Conservation (phyloP, 495 filamentous ascomycete species). For the Penicillium pulvis region DNA sequence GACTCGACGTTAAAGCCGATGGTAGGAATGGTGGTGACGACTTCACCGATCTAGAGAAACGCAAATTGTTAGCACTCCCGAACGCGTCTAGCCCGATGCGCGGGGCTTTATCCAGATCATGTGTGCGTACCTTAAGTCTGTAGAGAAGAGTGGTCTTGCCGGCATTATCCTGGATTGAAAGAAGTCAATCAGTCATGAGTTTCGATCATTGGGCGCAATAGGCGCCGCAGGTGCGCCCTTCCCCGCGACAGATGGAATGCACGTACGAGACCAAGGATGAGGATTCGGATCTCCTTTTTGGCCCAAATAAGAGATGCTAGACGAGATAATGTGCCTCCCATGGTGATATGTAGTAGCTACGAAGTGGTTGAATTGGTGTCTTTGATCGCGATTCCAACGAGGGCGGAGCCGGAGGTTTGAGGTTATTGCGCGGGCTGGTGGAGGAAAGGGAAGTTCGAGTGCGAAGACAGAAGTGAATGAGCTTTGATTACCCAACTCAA, state of each 20-base stretch:
- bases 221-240: background rate
- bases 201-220: conserved; percentile 3
- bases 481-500: conserved; percentile 16
- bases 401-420: conserved; percentile 3
- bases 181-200: conserved; percentile 23
- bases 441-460: conserved; percentile 4
- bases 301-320: conserved; percentile 76
- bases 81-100: background rate
- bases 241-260: conserved; percentile 9
- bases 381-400: conserved; percentile 3
- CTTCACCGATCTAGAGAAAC: conserved; percentile 84
- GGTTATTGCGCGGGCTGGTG: background rate
- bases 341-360: conserved; percentile 35
- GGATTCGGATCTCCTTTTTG: conserved; percentile 96
- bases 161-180: conserved; percentile 78
- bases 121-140: conserved; percentile 76
- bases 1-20: conserved; percentile 99
- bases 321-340: conserved; percentile 83
- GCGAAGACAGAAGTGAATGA: background rate
- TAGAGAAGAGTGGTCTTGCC: conserved; percentile 98
- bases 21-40: conserved; percentile 97
- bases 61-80: conserved; percentile 20
- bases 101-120: background rate
- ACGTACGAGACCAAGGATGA: conserved; percentile 91
- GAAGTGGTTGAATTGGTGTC: background rate